phyloP scores from a whole-genome alignment of 202 grass and related monocot genomes.

The Brachypodium distachyon region DNA sequence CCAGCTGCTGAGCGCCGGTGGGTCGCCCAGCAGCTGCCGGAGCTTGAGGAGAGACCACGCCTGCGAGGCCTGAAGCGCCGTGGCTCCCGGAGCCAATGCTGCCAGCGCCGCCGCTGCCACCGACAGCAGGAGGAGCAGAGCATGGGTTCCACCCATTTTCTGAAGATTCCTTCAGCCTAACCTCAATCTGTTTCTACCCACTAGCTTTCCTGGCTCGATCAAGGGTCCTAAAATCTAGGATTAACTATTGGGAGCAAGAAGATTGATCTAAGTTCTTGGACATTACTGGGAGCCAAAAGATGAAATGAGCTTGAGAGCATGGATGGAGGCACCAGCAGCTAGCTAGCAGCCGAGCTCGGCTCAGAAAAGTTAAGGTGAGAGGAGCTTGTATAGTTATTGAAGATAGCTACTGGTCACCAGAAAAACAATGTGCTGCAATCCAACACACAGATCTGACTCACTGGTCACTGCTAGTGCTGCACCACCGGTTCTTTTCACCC shows the following conservation, averaged over 20 bases:
- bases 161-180: neutral
- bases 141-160: constrained; percentile 33
- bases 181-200: neutral
- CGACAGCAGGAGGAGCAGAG: constrained; percentile 43
- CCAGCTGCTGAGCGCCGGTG: constrained; percentile 46
- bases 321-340: neutral
- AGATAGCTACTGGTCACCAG: constrained; percentile 47
- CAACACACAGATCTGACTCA: constrained; percentile 17
- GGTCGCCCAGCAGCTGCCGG: constrained; percentile 59
- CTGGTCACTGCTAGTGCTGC: neutral
- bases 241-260: neutral
- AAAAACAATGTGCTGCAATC: constrained; percentile 8
- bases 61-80: constrained; percentile 62
- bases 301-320: neutral
- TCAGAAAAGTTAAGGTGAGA: constrained; percentile 7
- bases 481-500: constrained; percentile 27
- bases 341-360: constrained; percentile 14
- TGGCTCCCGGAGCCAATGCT: constrained; percentile 35
- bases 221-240: neutral
- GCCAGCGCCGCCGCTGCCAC: constrained; percentile 35
- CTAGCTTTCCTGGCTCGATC: neutral
- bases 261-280: neutral
- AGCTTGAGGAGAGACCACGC: constrained; percentile 80
- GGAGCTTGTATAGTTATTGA: constrained; percentile 16
- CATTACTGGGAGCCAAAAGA: constrained; percentile 6